Base-by-base conservation (phyloP, 208 protist species). In the Leishmania lainsoni region DNA sequence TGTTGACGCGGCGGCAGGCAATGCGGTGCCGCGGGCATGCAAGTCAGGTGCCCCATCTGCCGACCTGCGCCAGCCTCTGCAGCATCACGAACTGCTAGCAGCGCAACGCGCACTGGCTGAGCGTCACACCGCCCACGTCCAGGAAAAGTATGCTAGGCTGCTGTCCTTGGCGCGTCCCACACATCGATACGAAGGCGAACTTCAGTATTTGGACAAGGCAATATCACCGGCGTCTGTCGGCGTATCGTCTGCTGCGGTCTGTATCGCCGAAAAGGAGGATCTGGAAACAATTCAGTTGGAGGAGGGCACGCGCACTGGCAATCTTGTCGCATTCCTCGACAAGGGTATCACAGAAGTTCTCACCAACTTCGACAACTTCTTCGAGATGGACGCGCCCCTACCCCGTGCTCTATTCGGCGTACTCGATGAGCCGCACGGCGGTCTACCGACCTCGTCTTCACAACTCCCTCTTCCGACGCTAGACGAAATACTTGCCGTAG, bases 361-460 rank as follows among this genome's bases (percentile, higher is more conserved):
- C n/a, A 90, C 91, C 29, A 86, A 5, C 51, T 91, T 92, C 79
- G 88, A 91, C 75, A 91, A 91, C 56, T 91, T 89, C 61, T 49
- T 94, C 29, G 84, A 80, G 14, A 52, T n/a, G 4, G 35, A 14
- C 51, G 66, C 68, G n/a, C 6, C 48, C 42, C 16, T 16, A 20
- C 9, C 1, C n/a, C 9, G 9, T 12, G 5, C 17, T 71, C 3
- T 71, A n/a, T 14, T 1, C 5, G n/a, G 14, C 49, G 5, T 29
- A 26, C n/a, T 8, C 5, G 49, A 29, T 26, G 49, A 75, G 20
- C 1, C 22, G 17, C 26, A 26, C 0, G 68, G 12, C 42, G 10
- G 2, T 72, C 12, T 72, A 29, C 42, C 68, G 20, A 29, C 9
- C 20, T 42, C 17, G 2, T 51, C 48, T 2, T 16, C 32, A 16